A percentile compares a stretch with the other conserved stretches of the same genome.
These are phyloP conservation scores for Fusarium sp. DNA, from an alignment of 2,329 filamentous ascomycete species.

Conservation along the genomic window DNA sequence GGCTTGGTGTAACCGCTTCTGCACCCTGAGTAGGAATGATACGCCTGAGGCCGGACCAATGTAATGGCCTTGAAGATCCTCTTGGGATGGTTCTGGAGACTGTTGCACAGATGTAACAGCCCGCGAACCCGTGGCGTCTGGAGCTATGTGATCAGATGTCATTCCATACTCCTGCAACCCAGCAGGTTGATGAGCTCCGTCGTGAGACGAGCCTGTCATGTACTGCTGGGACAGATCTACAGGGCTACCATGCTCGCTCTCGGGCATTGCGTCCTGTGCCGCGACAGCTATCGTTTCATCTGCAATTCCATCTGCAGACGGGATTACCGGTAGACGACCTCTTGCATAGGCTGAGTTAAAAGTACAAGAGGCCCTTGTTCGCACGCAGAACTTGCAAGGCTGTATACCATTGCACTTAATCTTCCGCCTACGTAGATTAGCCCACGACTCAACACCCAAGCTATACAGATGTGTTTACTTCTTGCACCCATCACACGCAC, in stretches of 20 bases:
- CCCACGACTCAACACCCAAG: background rate
- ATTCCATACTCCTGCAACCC: slow-evolving; percentile 19
- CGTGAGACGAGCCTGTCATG: background rate
- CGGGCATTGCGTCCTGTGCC: slow-evolving; percentile 12
- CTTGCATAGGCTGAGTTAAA: slow-evolving; percentile 46
- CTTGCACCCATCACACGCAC: slow-evolving; percentile 47
- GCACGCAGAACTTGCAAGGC: slow-evolving; percentile 44
- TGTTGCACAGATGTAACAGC: slow-evolving; percentile 35
- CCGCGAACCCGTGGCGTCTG: background rate
- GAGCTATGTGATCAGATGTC: slow-evolving; percentile 18
- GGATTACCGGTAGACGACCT: slow-evolving; percentile 42
- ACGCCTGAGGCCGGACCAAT: slow-evolving; percentile 51
- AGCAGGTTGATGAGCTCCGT: background rate
- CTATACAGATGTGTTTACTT: slow-evolving; percentile 29
- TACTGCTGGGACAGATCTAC: slow-evolving; percentile 15
- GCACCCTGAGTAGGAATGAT: slow-evolving; percentile 49
- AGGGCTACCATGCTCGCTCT: slow-evolving; percentile 11
- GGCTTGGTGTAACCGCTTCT: slow-evolving; percentile 49
- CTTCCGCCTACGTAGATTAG: slow-evolving; percentile 42
- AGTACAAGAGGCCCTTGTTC: slow-evolving; percentile 39
- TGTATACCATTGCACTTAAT: slow-evolving; percentile 46
- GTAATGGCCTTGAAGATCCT: slow-evolving; percentile 51
- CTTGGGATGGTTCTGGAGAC: slow-evolving; percentile 50
- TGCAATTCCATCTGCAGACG: slow-evolving; percentile 20
- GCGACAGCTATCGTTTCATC: slow-evolving; percentile 14